These are phyloP conservation scores for Zea luxurians DNA, from an alignment of 176 grass and related monocot species.

Conservation along the genomic window DNA sequence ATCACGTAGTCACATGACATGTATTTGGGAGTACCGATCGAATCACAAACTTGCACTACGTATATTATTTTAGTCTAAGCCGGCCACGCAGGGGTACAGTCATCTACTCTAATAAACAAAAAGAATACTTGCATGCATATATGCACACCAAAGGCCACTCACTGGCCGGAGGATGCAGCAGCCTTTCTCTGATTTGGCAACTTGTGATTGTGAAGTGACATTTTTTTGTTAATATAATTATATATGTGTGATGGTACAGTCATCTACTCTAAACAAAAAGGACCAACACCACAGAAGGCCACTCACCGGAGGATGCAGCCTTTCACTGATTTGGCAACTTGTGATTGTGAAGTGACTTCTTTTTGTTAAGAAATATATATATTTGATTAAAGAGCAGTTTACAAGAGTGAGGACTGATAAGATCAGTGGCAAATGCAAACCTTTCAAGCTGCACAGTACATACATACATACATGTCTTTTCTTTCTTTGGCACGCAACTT, in stretches of 20 bases:
- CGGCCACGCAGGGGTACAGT: not conserved
- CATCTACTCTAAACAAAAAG: slow-evolving; percentile 15
- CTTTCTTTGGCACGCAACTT: slow-evolving; percentile 30
- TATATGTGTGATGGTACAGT: not conserved
- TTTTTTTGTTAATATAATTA: not conserved
- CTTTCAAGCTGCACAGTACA: not conserved
- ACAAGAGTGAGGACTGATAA: not conserved
- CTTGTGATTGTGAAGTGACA: not conserved
- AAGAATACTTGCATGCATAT: no score
- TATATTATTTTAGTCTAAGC: not conserved
- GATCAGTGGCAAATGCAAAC: slow-evolving; percentile 25
- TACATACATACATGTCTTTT: not conserved
- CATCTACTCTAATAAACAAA: slow-evolving; percentile 7
- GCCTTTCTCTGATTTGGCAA: slow-evolving; percentile 26
- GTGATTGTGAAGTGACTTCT: not conserved
- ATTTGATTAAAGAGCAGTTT: not conserved
- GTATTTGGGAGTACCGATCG: no score
- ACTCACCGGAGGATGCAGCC: not conserved
- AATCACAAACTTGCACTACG: not conserved
- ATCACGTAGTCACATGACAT: not conserved
- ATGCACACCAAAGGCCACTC: slow-evolving; percentile 18
- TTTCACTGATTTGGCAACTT: slow-evolving; percentile 27
- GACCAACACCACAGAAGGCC: slow-evolving; percentile 7
- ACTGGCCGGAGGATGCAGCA: not conserved
- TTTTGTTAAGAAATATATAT: not conserved